A percentile compares a stretch with the other conserved stretches of the same genome.
Conservation (phyloP, 2,329 filamentous ascomycete species). For the Fusarium penzigii region DNA sequence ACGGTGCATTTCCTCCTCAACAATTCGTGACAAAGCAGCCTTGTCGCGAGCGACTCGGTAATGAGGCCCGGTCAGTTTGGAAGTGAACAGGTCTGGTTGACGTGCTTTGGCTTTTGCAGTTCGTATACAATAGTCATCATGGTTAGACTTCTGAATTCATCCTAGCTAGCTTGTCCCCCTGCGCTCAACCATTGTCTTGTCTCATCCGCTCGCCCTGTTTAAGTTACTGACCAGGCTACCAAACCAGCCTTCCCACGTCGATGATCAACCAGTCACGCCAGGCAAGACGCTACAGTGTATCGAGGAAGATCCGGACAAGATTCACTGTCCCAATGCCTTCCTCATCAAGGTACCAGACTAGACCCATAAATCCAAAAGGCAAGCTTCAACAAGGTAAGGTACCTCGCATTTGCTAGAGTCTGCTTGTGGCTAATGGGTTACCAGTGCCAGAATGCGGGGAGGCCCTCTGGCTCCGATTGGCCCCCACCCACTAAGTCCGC, state of each 20-base stretch:
- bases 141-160: no score
- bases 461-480: constrained; percentile 28
- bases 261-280: not conserved
- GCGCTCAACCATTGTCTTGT: no score
- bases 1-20: not conserved
- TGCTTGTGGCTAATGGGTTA: not conserved
- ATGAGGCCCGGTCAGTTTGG: no score
- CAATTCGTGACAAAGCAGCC: not conserved
- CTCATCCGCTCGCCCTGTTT: no score
- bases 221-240: no score
- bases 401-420: constrained; percentile 15
- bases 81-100: no score
- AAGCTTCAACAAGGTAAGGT: constrained; percentile 23
- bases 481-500: constrained; percentile 26
- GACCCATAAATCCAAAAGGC: constrained; percentile 12
- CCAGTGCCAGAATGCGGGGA: constrained; percentile 27
- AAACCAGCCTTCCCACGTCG: no score
- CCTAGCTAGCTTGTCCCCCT: no score
- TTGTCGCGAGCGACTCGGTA: not conserved
- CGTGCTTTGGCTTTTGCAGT: no score
- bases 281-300: constrained; percentile 14
- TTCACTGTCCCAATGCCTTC: constrained; percentile 12
- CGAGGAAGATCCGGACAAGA: constrained; percentile 13
- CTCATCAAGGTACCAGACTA: constrained; percentile 16
- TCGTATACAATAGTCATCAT: no score